Evolutionary conservation across 768 basidiomycete genomes (phyloP).

Genomic region (Auriscalpium vulgare): DNA sequence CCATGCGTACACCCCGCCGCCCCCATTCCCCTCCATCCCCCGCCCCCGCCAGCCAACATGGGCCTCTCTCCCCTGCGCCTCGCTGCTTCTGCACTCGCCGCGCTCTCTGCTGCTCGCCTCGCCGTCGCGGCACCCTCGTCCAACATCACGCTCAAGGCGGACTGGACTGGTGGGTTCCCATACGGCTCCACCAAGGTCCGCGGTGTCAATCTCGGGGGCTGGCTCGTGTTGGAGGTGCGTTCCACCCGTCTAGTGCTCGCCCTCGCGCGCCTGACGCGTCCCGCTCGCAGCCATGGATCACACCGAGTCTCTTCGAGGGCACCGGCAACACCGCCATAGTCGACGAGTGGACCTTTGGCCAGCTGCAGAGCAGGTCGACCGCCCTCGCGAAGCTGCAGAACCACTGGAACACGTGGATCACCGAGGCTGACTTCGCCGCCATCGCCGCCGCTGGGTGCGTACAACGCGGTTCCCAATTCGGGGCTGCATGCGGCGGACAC

Average conservation of each 20-base stretch:
- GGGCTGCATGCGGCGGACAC: background rate
- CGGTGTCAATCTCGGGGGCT: constrained; percentile 76
- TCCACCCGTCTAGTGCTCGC: background rate
- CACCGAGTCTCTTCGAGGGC: constrained; percentile 65
- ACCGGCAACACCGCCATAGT: constrained; percentile 50
- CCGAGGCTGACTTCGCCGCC: constrained; percentile 65
- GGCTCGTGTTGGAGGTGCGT: constrained; percentile 47
- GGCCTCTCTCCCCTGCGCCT: constrained; percentile 5
- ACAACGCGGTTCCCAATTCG: constrained; percentile 3
- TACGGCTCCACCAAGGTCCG: constrained; percentile 71
- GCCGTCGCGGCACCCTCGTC: constrained; percentile 13
- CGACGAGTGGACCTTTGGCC: constrained; percentile 76
- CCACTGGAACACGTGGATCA: constrained; percentile 85
- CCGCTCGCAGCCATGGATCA: constrained; percentile 59
- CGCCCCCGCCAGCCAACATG: background rate
- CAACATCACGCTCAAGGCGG: constrained; percentile 6
- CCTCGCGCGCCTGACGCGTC: background rate
- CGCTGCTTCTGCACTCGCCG: constrained; percentile 23
- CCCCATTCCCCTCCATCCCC: constrained; percentile 10
- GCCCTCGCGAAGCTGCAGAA: constrained; percentile 46
- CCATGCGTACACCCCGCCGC: background rate
- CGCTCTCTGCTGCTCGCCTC: constrained; percentile 19
- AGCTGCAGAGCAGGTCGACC: constrained; percentile 42
- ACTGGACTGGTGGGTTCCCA: constrained; percentile 50
- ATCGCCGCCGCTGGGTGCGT: constrained; percentile 71